phyloP scores from a whole-genome alignment of 768 basidiomycete genomes.

The Hypholoma fasciculare region DNA sequence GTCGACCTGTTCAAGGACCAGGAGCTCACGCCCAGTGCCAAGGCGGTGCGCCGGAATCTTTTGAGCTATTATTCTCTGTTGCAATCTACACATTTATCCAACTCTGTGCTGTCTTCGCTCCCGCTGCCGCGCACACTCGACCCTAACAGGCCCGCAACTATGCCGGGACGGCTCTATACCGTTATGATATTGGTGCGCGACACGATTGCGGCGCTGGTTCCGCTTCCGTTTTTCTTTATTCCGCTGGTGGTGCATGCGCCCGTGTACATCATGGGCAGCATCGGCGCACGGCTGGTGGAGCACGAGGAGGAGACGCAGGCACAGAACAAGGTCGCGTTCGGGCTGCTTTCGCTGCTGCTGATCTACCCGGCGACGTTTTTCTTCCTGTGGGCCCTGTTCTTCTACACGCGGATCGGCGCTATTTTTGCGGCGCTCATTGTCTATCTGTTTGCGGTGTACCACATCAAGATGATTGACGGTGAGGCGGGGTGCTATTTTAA shows the following conservation, averaged over 20 bases:
- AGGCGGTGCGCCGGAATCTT: slow-evolving; percentile 64
- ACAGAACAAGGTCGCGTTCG: slow-evolving; percentile 95
- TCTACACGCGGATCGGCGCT: slow-evolving; percentile 74
- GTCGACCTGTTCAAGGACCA: slow-evolving; percentile 84
- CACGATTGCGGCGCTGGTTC: slow-evolving; percentile 65
- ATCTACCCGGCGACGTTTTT: slow-evolving; percentile 88
- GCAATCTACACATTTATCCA: slow-evolving; percentile 78
- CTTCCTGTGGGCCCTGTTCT: slow-evolving; percentile 81
- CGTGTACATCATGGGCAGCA: slow-evolving; percentile 77
- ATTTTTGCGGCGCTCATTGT: slow-evolving; percentile 67
- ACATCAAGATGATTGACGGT: slow-evolving; percentile 85
- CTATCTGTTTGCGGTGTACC: slow-evolving; percentile 82
- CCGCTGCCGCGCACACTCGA: slow-evolving; percentile 85
- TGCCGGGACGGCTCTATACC: slow-evolving; percentile 84
- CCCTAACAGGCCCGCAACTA: slow-evolving; percentile 67
- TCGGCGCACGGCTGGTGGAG: slow-evolving; percentile 72
- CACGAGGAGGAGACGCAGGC: slow-evolving; percentile 95
- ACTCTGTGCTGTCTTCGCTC: slow-evolving; percentile 80
- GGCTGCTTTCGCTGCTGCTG: slow-evolving; percentile 68
- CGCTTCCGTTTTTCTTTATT: slow-evolving; percentile 86
- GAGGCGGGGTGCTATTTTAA: slow-evolving; percentile 31
- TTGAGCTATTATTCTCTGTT: slow-evolving; percentile 89
- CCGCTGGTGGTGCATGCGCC: slow-evolving; percentile 85
- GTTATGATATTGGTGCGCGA: slow-evolving; percentile 78
- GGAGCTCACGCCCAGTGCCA: slow-evolving; percentile 59